Evolutionary conservation across 2,329 filamentous ascomycete genomes (phyloP), one percentile per base, ranked within the genome.

Genomic region (Hypoxylon sp.): DNA sequence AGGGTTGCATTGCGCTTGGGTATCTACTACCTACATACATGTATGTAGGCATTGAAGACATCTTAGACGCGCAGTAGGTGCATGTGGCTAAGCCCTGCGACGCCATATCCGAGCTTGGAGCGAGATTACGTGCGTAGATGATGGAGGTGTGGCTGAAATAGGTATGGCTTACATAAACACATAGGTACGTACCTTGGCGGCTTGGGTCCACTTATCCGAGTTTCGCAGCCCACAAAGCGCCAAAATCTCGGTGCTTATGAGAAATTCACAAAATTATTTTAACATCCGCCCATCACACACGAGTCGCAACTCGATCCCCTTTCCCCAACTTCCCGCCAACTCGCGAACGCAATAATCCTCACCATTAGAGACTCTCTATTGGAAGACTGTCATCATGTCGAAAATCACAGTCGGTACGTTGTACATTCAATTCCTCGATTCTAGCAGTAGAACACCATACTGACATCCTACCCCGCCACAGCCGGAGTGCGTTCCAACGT

Each of bases 331-430:
- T 62, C 53, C 50, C 62, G 61, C 58, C 68, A 77, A 64, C 74
- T 20, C 70, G 74, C 76, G 71, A 80, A 75, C 81, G 81, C 79
- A 81, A 77, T 70, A 82, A 79, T 81, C 89, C 89, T 87, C 89
- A 93, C 91, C 91, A 92, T 89, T 92, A 92, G 90, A 91, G 88
- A 76, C 72, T 84, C 82, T 91, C 90, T 92, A 92, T 87, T 92
- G 92, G 91, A 93, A 94, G 92, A 94, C 92, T 92, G 91, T 89
- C 88, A 90, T 84, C 76, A 93, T 94, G 92, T 94, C 92, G 78
- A 95, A 95, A 86, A 94, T 94, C 86, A 92, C 91, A 90, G 89
- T 90, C 87, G 88, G 87, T 89, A 84, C 66, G 84, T 78, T 35
- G 13, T 17, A 27, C 17, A 54, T 40, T 10, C 14, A 4, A 53